Evolutionary conservation across 345 rosid genomes (phyloP).

Genomic region (Populus alba): DNA sequence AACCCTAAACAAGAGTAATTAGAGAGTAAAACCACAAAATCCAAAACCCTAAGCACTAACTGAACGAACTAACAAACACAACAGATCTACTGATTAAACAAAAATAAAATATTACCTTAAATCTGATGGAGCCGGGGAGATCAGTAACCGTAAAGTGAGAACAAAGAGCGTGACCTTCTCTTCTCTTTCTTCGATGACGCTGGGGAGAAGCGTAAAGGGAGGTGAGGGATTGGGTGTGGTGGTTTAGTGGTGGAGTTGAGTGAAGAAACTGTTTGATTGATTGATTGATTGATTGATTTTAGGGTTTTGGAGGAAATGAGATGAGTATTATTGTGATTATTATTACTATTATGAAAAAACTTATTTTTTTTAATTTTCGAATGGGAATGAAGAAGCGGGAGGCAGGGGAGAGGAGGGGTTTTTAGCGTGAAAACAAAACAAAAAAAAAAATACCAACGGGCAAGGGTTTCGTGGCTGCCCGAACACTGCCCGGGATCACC

Average conservation of each 20-base stretch:
- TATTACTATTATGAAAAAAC: background rate
- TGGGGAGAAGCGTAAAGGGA: background rate
- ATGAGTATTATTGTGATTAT: background rate
- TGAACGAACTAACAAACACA: background rate
- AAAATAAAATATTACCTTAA: background rate
- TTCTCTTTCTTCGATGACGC: background rate
- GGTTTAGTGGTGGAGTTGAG: background rate
- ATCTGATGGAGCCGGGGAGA: background rate
- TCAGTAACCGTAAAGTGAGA: background rate
- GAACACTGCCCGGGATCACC: slow-evolving; percentile 20
- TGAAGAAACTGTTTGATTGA: background rate
- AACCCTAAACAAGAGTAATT: background rate
- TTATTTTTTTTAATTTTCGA: slow-evolving; percentile 34
- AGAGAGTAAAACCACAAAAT: background rate
- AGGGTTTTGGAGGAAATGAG: background rate
- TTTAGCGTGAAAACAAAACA: background rate
- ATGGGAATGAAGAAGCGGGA: slow-evolving; percentile 69
- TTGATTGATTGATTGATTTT: background rate
- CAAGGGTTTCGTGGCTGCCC: slow-evolving; percentile 23
- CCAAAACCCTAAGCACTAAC: background rate
- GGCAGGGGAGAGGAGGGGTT: slow-evolving; percentile 8
- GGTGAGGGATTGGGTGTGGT: background rate
- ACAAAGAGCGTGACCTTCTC: background rate
- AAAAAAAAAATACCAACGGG: slow-evolving; percentile 15
- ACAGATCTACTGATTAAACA: background rate